Percentiles rank a stretch among this genome's conserved stretches.
Conservation (phyloP, 345 rosid species). For the Clausena lansium region DNA sequence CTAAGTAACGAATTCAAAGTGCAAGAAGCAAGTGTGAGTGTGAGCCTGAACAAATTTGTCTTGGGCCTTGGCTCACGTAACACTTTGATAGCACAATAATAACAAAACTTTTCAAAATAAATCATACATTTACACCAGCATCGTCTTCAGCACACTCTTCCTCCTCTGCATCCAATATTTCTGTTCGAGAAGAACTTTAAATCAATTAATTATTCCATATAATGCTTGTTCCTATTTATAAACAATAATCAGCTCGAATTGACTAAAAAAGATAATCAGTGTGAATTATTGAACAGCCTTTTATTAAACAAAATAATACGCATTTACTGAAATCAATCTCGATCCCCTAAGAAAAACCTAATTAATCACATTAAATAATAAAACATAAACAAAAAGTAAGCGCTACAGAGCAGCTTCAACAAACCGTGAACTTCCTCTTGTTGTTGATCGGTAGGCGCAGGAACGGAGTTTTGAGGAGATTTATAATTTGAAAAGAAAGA, state of each 20-base stretch:
- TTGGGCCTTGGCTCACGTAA: not conserved
- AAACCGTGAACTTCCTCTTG: constrained; percentile 39
- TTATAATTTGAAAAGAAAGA: constrained; percentile 48
- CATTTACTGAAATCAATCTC: not conserved
- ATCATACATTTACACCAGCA: constrained; percentile 35
- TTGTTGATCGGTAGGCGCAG: constrained; percentile 25
- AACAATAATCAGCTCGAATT: not conserved
- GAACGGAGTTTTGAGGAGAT: constrained; percentile 34
- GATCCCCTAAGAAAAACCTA: constrained; percentile 18
- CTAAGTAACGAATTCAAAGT: not conserved
- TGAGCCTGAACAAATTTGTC: not conserved
- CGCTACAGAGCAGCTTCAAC: constrained; percentile 7
- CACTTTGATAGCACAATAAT: not conserved
- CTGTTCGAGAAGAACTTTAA: constrained; percentile 22
- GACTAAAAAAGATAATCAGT: not conserved
- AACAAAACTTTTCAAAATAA: constrained; percentile 13
- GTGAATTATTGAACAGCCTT: not conserved
- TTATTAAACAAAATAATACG: not conserved
- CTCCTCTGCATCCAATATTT: constrained; percentile 20
- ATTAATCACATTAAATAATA: constrained; percentile 5
- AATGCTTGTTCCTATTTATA: not conserved
- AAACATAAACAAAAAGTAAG: not conserved
- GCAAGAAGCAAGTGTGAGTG: not conserved
- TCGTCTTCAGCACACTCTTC: constrained; percentile 26
- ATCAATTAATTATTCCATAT: not conserved